A percentile compares a stretch with the other conserved stretches of the same genome.
These are phyloP conservation scores for Neohortaea acidophila DNA, from an alignment of 495 filamentous ascomycete genomes.

Conservation along the genomic window DNA sequence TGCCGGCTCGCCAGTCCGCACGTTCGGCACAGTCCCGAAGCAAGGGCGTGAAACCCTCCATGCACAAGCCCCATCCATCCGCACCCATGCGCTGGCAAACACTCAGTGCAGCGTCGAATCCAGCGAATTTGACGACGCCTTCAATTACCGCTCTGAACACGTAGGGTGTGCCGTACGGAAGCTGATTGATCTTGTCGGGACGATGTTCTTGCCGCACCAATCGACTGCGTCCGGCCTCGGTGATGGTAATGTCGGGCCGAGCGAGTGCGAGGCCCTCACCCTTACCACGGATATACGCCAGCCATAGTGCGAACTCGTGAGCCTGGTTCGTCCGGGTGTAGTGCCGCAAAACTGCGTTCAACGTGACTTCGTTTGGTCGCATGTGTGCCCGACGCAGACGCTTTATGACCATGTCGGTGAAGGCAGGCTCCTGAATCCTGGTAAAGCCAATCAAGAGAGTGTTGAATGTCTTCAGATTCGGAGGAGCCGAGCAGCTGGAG, in stretches of 20 bases:
- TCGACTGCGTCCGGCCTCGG: constrained; percentile 8
- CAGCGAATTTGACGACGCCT: constrained; percentile 23
- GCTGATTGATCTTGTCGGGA: constrained; percentile 22
- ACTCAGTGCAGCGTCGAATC: constrained; percentile 20
- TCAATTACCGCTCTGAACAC: constrained; percentile 22
- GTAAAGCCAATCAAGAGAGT: constrained; percentile 43
- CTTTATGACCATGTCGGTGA: constrained; percentile 40
- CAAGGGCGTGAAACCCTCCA: constrained; percentile 17
- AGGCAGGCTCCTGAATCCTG: constrained; percentile 31
- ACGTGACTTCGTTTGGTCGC: constrained; percentile 38
- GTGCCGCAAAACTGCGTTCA: constrained; percentile 39
- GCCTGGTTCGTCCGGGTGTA: constrained; percentile 26
- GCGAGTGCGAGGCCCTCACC: constrained; percentile 21
- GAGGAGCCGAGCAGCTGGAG: constrained; percentile 39
- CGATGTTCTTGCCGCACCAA: constrained; percentile 12
- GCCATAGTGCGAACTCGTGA: constrained; percentile 15
- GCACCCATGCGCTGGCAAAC: constrained; percentile 21
- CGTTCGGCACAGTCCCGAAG: constrained; percentile 20
- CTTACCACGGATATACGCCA: constrained; percentile 22
- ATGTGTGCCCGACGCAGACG: constrained; percentile 34
- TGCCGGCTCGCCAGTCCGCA: constrained; percentile 18
- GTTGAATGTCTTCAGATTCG: constrained; percentile 51
- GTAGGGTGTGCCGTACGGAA: constrained; percentile 21
- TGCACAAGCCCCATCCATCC: constrained; percentile 26
- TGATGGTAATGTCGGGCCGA: constrained; percentile 20